phyloP scores from a whole-genome alignment of 2,329 filamentous ascomycete species.

The Leptographium lundbergii region DNA sequence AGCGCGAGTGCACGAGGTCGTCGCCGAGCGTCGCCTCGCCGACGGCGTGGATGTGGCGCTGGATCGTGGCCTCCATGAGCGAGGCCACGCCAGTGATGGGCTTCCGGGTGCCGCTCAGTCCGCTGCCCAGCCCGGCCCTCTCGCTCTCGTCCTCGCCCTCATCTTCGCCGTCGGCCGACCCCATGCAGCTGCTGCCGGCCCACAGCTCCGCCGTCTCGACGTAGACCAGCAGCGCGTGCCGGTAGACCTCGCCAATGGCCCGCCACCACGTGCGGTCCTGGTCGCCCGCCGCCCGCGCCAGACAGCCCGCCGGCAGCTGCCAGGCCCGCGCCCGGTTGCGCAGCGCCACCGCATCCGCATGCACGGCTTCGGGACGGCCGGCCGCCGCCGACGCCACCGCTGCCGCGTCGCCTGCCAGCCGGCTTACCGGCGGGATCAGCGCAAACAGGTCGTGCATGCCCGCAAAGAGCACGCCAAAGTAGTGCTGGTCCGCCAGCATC shows the following conservation, averaged over 20 bases:
- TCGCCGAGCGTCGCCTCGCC: slow-evolving; percentile 8
- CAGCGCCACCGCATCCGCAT: slow-evolving; percentile 1
- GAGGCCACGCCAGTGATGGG: not conserved
- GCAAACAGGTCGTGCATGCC: slow-evolving; percentile 12
- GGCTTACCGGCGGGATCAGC: slow-evolving; percentile 9
- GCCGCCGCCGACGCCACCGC: not conserved
- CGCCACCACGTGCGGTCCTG: slow-evolving; percentile 10
- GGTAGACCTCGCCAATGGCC: slow-evolving; percentile 11
- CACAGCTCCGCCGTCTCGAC: slow-evolving; percentile 3
- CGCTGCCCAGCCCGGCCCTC: too few relatives aligned
- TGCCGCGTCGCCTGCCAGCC: slow-evolving; percentile 3
- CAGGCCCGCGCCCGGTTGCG: slow-evolving; percentile 7
- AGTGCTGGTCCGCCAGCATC: slow-evolving; percentile 7
- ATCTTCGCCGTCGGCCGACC: not conserved
- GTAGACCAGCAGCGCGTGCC: slow-evolving; percentile 10
- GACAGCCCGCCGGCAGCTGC: slow-evolving; percentile 7
- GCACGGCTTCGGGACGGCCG: not conserved
- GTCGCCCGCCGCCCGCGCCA: slow-evolving; percentile 5
- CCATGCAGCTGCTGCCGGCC: not conserved
- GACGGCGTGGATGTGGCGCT: slow-evolving; percentile 8
- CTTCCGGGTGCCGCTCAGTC: not conserved
- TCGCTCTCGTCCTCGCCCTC: not conserved
- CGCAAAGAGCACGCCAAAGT: slow-evolving; percentile 10
- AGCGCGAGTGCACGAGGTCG: slow-evolving; percentile 9
- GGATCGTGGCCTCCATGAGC: not conserved